Conservation (phyloP, 2,329 filamentous ascomycete genomes). For the Cladosporium phlei region DNA sequence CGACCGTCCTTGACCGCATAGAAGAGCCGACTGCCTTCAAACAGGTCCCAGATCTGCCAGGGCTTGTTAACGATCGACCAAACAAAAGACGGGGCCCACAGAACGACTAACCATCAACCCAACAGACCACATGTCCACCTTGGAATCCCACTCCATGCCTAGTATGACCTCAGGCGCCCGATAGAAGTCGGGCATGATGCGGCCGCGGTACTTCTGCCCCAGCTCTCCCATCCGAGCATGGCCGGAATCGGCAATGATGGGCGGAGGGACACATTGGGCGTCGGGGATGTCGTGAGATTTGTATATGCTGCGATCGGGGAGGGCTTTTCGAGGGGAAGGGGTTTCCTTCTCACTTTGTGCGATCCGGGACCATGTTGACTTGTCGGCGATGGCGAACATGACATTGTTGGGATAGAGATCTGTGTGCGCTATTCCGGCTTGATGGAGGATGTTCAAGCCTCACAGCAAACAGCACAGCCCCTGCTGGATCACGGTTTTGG, state of each 20-base stretch:
- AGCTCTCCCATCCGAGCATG: constrained; percentile 12
- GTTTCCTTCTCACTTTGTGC: neutral
- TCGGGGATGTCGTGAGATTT: neutral
- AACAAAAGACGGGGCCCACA: too few species aligned
- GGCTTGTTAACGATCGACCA: too few species aligned
- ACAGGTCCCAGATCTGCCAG: constrained; percentile 16
- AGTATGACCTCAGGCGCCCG: constrained; percentile 18
- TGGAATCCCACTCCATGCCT: constrained; percentile 16
- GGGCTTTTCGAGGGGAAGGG: neutral
- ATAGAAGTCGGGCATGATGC: constrained; percentile 16
- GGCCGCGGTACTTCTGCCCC: constrained; percentile 10
- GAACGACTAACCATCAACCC: constrained; percentile 15
- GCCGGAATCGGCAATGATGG: neutral
- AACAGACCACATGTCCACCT: constrained; percentile 20
- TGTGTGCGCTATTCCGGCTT: neutral
- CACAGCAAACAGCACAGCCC: too few species aligned
- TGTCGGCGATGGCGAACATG: neutral
- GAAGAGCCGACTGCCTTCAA: constrained; percentile 16
- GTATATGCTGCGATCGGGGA: neutral
- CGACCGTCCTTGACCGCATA: neutral
- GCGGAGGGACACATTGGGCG: neutral
- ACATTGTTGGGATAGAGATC: neutral
- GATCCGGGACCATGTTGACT: neutral
- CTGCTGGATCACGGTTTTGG: too few species aligned
- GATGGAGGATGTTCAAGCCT: constrained; percentile 13